A percentile compares a stretch with the other conserved stretches of the same genome.
Conservation (phyloP, 805 yeast genomes). For the Candida khao-thaluensis region DNA sequence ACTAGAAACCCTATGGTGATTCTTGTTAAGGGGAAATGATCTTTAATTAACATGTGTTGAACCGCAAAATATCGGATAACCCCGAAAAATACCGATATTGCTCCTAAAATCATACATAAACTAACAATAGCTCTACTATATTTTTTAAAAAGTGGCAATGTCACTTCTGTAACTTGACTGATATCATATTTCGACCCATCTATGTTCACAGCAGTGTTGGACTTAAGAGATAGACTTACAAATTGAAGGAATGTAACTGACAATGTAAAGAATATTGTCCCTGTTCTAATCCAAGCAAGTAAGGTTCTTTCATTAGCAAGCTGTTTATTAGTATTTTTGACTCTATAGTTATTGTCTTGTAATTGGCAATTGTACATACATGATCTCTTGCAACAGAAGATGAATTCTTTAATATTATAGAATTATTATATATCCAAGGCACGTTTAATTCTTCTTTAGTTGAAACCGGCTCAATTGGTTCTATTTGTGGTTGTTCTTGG, state of each 20-base stretch:
- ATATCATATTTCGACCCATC: slow-evolving; percentile 7
- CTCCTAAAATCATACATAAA: slow-evolving; percentile 18
- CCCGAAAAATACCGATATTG: slow-evolving; percentile 23
- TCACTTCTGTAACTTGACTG: not conserved
- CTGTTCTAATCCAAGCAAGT: slow-evolving; percentile 30
- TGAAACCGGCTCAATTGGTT: not conserved
- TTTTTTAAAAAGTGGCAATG: slow-evolving; percentile 7
- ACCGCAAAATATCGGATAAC: slow-evolving; percentile 24
- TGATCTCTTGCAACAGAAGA: slow-evolving; percentile 42
- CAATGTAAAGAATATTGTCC: slow-evolving; percentile 22
- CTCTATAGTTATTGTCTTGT: too few relatives aligned
- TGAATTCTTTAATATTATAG: slow-evolving; percentile 22
- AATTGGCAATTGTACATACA: slow-evolving; percentile 25
- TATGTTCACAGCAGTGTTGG: slow-evolving; percentile 10
- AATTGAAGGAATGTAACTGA: slow-evolving; percentile 25
- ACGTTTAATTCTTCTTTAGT: not conserved
- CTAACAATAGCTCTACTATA: slow-evolving; percentile 20
- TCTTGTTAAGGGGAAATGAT: slow-evolving; percentile 26
- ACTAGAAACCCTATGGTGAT: slow-evolving; percentile 19
- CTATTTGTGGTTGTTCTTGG: too few relatives aligned
- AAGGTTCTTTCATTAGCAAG: slow-evolving; percentile 36
- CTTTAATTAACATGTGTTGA: slow-evolving; percentile 21
- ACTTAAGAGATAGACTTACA: slow-evolving; percentile 18
- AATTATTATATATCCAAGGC: slow-evolving; percentile 4
- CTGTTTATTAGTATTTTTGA: slow-evolving; percentile 23